These are phyloP conservation scores for Copromyces sp. DNA, from an alignment of 495 filamentous ascomycete species.

Conservation along the genomic window DNA sequence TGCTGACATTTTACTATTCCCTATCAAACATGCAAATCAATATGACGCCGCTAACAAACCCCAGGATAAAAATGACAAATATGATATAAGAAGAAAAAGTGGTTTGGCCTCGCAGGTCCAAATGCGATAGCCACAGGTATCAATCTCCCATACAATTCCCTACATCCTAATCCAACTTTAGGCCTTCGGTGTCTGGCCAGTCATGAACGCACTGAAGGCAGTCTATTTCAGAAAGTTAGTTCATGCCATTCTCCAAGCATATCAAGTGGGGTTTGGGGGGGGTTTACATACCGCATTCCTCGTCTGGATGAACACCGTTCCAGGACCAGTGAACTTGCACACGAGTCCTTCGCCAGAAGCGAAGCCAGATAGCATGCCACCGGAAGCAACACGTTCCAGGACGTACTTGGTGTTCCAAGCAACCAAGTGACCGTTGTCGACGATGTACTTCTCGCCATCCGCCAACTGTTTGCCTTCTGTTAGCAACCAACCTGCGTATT, in stretches of 20 bases:
- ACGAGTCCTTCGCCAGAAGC: conserved; percentile 78
- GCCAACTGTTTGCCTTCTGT: conserved; percentile 40
- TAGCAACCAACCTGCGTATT: neutral
- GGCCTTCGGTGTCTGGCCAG: conserved; percentile 19
- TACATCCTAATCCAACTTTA: neutral
- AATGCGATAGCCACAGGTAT: neutral
- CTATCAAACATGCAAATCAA: neutral
- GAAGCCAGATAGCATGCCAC: conserved; percentile 74
- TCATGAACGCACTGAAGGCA: conserved; percentile 37
- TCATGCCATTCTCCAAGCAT: neutral
- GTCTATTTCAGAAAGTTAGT: conserved; percentile 14
- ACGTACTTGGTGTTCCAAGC: conserved; percentile 96
- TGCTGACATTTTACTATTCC: neutral
- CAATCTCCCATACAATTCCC: neutral
- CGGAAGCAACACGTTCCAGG: conserved; percentile 78
- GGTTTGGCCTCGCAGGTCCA: neutral
- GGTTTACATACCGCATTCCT: conserved; percentile 58
- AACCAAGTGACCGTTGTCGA: conserved; percentile 93
- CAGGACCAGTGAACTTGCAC: conserved; percentile 88
- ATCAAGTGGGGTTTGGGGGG: neutral
- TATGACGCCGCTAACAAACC: neutral
- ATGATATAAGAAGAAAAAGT: neutral
- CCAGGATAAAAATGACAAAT: neutral
- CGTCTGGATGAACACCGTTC: conserved; percentile 89
- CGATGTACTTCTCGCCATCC: conserved; percentile 73